Evolutionary conservation across 2,329 filamentous ascomycete genomes (phyloP), one percentile per base, ranked within the genome.

Genomic region (Pleomassaria siparia): DNA sequence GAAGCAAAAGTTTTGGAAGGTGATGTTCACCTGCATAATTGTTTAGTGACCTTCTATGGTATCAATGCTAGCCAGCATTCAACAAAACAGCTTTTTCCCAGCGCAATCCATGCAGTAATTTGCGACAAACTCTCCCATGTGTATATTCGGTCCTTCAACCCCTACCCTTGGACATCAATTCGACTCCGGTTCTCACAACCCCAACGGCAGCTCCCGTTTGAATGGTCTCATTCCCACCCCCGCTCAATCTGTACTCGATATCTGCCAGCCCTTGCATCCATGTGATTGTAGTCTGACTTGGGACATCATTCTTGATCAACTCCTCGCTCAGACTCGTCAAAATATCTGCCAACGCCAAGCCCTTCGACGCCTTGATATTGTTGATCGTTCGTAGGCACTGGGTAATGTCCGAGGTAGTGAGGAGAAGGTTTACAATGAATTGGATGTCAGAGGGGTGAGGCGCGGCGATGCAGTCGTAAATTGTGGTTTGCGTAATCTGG

Each of bases 381-480:
- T 94, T 94, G 71, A 99, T 85, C 0, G 90, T 95, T 49, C 83
- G 86, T 41, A 99, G 78, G 66, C 92, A 96, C 26, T 88, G 89
- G 1, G 88, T 95, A 40, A 99, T 88, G 65, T 99, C 92, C 44
- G 84, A 82, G 2, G 89, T 96, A 45, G 82, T 85, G 22, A 97
- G 81, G 25, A 99, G 79, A 0, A 90, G 95, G 56, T 87, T 81
- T 56, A 91, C 79, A 44, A 99, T 97, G 59, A 88, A 84, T 56
- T 83, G 80, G 64, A 97, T 90, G 61, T 96, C 92, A 20, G 86
- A 84, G 0, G 94, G 94, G 58, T 95, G 91, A 3, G 94, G 94
- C 1, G 92, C 92, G 8, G 94, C 94, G 66, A 99, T 95, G 72
- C 94, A 99, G 72, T 91, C 91, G 78, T 96, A 99, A 64, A 99